Evolutionary conservation across 352 stramenopile genomes (phyloP), one percentile per base, ranked within the genome.

Genomic region (Pythium rishiriense): DNA sequence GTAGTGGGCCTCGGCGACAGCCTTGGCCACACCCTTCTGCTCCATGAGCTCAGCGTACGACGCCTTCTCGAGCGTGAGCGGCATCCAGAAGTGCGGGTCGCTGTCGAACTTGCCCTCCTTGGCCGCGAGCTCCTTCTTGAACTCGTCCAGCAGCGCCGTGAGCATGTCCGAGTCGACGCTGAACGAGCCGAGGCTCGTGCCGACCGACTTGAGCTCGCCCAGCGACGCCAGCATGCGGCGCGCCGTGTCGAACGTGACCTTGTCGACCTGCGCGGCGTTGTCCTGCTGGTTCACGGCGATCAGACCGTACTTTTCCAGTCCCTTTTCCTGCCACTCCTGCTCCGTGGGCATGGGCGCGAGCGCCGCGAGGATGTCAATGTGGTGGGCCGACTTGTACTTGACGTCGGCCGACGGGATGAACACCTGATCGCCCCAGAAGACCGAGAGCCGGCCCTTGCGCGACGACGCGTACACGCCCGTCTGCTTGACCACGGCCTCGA

Each of bases 61-160:
- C 7, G 90, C 76, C 37, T 90, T 71, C 31, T 93, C 87, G 12
- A 99, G 82, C n/a, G 97, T 99, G 9, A 99, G 73, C 25, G 96
- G 96, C 96, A 99, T 99, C 97, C 97, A 99, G 64, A 99, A 98
- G 76, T 99, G 96, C 39, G 97, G 97, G 84, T 99, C 97, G 43
- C 91, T 98, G 81, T 99, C 94, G 26, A 98, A 88, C 71, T 99
- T 99, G 67, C 91, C 97, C 29, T 80, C 72, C 73, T 98, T 98
- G 43, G 79, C 69, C 0, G 42, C 58, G 11, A 99, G 78, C 69
- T 99, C 96, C 48, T 81, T 74, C 14, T 72, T 70, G 70, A 98
- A 99, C 69, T 99, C 97, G 39, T 72, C 77, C 33, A 97, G 78
- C n/a, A 99, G 76, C 31, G 93, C 93, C 35, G 71, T 41, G 15